These are phyloP conservation scores for Neofusicoccum kwambonambiense DNA, from an alignment of 2,329 filamentous ascomycete genomes.

Conservation along the genomic window DNA sequence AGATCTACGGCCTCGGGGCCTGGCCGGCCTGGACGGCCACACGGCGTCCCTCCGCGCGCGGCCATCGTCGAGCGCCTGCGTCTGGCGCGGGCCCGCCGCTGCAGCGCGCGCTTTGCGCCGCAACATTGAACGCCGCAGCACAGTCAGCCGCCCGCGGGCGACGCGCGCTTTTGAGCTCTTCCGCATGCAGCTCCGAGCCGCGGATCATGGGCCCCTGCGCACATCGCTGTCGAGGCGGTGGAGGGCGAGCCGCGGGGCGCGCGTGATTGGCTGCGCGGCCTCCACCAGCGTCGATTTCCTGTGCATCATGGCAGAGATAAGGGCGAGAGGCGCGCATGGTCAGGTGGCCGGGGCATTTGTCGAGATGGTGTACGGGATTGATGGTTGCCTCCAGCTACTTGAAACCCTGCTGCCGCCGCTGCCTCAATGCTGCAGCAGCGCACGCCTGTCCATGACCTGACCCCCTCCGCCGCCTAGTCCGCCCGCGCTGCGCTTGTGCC, in stretches of 20 bases:
- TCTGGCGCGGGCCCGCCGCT: no score
- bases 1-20: no score
- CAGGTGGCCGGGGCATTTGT: neutral
- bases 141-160: neutral
- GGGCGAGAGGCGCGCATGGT: conserved; percentile 6
- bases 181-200: neutral
- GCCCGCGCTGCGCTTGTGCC: conserved; percentile 3
- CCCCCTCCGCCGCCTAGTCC: neutral
- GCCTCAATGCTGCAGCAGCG: neutral
- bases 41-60: neutral
- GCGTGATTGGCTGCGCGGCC: conserved; percentile 4
- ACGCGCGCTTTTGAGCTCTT: neutral
- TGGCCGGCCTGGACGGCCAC: no score
- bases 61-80: no score
- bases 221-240: conserved; percentile 13
- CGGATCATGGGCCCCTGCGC: conserved; percentile 5
- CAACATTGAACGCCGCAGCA: no score
- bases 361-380: conserved; percentile 10
- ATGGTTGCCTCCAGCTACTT: neutral
- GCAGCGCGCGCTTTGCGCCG: no score
- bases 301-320: conserved; percentile 14
- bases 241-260: neutral
- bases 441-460: neutral
- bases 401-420: conserved; percentile 1
- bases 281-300: conserved; percentile 14